Conservation (phyloP, 208 protist genomes). For the Trypanosomatidae sp. region DNA sequence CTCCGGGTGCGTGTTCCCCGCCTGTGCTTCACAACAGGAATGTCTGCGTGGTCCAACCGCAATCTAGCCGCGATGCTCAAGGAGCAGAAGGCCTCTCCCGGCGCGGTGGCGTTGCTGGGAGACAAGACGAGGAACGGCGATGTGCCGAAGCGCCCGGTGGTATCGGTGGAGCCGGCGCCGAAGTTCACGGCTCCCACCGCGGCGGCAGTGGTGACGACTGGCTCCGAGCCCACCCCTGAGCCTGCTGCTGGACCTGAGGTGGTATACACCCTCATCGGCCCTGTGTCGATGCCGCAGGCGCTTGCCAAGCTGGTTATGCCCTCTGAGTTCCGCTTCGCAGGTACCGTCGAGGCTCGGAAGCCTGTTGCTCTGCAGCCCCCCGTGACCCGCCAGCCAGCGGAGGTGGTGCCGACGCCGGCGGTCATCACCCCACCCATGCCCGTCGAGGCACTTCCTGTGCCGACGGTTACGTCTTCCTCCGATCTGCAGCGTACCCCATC, state of each 20-base stretch:
- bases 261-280: constrained; percentile 24
- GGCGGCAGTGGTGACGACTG: neutral
- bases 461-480: constrained; percentile 25
- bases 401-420: constrained; percentile 7
- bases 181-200: neutral
- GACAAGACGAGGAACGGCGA: neutral
- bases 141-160: constrained; percentile 3
- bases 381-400: constrained; percentile 4
- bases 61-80: constrained; percentile 66
- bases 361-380: neutral
- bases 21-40: constrained; percentile 5
- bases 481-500: constrained; percentile 7
- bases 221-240: neutral
- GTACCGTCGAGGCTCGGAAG: constrained; percentile 8
- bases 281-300: constrained; percentile 47
- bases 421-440: constrained; percentile 3
- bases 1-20: neutral
- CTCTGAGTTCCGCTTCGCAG: constrained; percentile 26
- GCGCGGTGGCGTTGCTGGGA: constrained; percentile 1
- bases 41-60: constrained; percentile 66
- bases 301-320: constrained; percentile 28
- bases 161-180: constrained; percentile 11
- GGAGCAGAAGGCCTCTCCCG: constrained; percentile 35
- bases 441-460: constrained; percentile 1
- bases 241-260: constrained; percentile 10